Conservation (phyloP, 1,284 basidiomycete species). For the Anthracocystis panici-leucophaei region DNA sequence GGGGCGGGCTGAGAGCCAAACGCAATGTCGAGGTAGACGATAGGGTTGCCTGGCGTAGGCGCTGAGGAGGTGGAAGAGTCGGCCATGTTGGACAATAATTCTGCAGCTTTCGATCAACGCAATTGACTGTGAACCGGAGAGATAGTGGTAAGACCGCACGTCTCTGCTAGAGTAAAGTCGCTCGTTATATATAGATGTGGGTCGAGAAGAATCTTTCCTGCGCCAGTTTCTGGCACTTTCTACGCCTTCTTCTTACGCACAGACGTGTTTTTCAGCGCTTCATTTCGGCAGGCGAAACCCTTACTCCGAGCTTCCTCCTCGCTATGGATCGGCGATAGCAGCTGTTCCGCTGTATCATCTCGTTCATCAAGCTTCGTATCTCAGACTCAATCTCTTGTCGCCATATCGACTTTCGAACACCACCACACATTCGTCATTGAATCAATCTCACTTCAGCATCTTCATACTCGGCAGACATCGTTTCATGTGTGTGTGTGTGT, state of each 20-base stretch:
- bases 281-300: no score
- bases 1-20: conserved; percentile 50
- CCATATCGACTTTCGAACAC: no score
- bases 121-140: neutral
- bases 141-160: no score
- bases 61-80: conserved; percentile 4
- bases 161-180: neutral
- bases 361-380: no score
- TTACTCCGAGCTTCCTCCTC: no score
- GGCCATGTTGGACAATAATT: neutral
- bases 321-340: no score
- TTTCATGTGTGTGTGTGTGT: neutral
- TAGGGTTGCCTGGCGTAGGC: conserved; percentile 34
- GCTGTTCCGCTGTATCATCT: no score
- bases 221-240: conserved; percentile 33
- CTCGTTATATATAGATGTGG: conserved; percentile 1
- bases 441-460: no score
- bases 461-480: no score
- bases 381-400: no score
- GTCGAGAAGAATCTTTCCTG: neutral
- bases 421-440: no score
- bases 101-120: no score
- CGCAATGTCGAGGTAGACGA: conserved; percentile 59
- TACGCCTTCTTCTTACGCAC: conserved; percentile 15
- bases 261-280: conserved; percentile 4